Evolutionary conservation across 2,329 filamentous ascomycete species (phyloP).

Genomic region (Stachybotrys chartarum): DNA sequence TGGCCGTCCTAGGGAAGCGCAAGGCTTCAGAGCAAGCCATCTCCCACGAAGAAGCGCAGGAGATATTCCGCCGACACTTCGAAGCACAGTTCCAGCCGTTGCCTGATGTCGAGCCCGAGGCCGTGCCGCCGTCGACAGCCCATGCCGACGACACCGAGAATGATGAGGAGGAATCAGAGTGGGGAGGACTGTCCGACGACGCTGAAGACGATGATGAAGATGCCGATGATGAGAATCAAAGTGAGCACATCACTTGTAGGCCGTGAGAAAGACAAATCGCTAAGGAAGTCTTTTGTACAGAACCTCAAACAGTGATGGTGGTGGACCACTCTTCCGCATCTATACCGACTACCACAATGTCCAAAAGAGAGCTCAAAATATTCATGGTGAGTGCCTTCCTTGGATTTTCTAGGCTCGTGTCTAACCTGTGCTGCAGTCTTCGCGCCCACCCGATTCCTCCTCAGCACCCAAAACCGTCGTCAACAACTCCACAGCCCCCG

Average conservation of each 20-base stretch:
- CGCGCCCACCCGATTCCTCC: slow-evolving; percentile 37
- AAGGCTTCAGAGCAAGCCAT: slow-evolving; percentile 28
- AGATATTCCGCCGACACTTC: slow-evolving; percentile 76
- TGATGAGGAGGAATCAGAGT: slow-evolving; percentile 15
- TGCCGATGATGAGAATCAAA: neutral
- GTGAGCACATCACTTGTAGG: neutral
- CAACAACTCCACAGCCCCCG: slow-evolving; percentile 13
- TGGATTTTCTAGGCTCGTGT: neutral
- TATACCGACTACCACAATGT: slow-evolving; percentile 37
- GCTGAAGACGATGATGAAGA: slow-evolving; percentile 15
- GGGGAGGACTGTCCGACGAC: slow-evolving; percentile 20
- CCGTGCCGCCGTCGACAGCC: slow-evolving; percentile 10
- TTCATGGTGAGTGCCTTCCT: slow-evolving; percentile 57
- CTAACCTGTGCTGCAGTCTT: slow-evolving; percentile 28
- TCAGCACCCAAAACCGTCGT: slow-evolving; percentile 9
- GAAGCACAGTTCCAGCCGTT: slow-evolving; percentile 82
- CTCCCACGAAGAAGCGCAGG: slow-evolving; percentile 53
- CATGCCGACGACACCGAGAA: slow-evolving; percentile 4
- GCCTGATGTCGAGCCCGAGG: slow-evolving; percentile 19
- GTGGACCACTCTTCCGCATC: slow-evolving; percentile 48
- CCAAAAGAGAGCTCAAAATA: slow-evolving; percentile 64
- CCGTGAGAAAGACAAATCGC: neutral
- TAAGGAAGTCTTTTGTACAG: slow-evolving; percentile 7
- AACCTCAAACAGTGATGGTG: slow-evolving; percentile 43
- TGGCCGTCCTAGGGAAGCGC: slow-evolving; percentile 43